Evolutionary conservation across 1,139 yeast genomes (phyloP), one percentile per base, ranked within the genome.

Genomic region (Fermentozyma sake): DNA sequence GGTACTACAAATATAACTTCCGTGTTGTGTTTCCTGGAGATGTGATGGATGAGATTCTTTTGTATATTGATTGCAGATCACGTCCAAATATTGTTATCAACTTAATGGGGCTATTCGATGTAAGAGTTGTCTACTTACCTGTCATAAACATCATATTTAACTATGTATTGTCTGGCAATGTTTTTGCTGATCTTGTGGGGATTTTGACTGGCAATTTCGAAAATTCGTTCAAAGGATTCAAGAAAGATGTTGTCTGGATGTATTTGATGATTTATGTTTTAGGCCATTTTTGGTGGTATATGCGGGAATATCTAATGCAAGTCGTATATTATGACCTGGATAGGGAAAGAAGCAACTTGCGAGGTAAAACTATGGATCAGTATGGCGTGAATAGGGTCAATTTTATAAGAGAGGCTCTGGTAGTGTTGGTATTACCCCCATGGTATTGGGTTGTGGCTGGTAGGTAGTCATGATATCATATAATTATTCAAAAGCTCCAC

Each of bases 261-360:
- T 38, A 42, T n/a, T 16, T 47, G 5, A 30, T 58, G 8, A 41
- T 50, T 20, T 44, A 43, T 23, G 32, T 36, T 1, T 31, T 59
- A 19, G 65, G 61, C 3, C 71, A 66, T 34, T 31, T 53, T 15
- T 64, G 68, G 69, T 65, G 71, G 71, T 59, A 45, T 28, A 18
- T 41, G 3, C 42, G 58, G 14, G 52, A 48, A 12, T 47, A 52
- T 17, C 34, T 55, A 10, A 37, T 58, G 14, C 23, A 35, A 3
- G 30, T 31, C 4, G 26, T 52, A 12, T 52, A 54, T 33, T 33
- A 33, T 27, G 61, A 56, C 27, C 11, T 19, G 3, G 37, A 50
- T 25, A 29, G 29, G 2, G 29, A 32, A 13, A 34, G 54, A 27
- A 33, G 44, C 5, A 12, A n/a, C 12, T 22, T 6, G 23, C 27